Conservation (phyloP, 495 filamentous ascomycete species). For the Podospora appendiculata region DNA sequence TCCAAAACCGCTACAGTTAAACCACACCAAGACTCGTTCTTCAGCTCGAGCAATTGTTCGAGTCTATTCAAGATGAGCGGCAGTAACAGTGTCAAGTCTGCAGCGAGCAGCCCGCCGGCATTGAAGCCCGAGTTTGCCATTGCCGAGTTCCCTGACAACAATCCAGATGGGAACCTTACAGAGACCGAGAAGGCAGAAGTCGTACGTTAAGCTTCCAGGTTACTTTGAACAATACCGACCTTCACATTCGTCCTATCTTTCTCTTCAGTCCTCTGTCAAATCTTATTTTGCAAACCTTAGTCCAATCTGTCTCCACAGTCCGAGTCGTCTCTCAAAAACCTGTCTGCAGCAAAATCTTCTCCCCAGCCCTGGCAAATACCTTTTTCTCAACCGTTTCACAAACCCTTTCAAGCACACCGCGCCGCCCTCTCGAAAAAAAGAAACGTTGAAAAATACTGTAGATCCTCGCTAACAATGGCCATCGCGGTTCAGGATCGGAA, state of each 20-base stretch:
- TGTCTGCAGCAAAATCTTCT: not conserved
- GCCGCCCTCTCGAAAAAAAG: too few species aligned
- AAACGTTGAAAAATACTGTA: too few species aligned
- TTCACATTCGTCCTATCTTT: not conserved
- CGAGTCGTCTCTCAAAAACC: not conserved
- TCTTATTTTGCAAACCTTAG: not conserved
- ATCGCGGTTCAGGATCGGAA: constrained; percentile 46
- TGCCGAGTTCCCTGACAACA: constrained; percentile 26
- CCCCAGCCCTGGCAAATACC: too few species aligned
- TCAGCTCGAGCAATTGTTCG: too few species aligned
- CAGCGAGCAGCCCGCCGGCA: not conserved
- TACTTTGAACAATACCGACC: constrained; percentile 19
- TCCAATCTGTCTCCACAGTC: not conserved
- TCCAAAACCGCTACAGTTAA: not conserved
- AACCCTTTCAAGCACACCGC: too few species aligned
- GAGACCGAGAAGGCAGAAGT: constrained; percentile 54
- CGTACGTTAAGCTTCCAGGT: constrained; percentile 37
- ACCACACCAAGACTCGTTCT: not conserved
- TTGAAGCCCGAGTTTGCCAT: constrained; percentile 1
- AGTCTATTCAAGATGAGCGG: not conserved
- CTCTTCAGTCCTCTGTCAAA: not conserved
- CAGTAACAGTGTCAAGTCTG: not conserved
- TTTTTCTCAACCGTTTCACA: too few species aligned
- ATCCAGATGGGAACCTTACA: constrained; percentile 54
- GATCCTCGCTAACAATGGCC: too few species aligned